Conservation (phyloP, 352 stramenopile genomes). For the Phytophthora sp. region DNA sequence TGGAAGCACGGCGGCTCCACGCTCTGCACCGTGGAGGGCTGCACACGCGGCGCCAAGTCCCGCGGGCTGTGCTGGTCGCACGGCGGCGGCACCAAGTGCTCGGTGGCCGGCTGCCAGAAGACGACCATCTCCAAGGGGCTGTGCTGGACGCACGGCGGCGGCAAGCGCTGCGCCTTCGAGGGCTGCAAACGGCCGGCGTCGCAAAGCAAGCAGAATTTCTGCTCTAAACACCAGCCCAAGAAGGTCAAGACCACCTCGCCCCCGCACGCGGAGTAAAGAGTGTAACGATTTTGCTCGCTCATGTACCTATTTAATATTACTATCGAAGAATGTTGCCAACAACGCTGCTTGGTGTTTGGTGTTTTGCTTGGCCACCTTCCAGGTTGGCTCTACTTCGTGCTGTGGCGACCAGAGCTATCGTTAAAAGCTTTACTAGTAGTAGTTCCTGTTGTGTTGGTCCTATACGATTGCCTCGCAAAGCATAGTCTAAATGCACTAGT, state of each 20-base stretch:
- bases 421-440: too few species aligned
- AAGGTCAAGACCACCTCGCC: neutral
- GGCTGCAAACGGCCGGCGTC: conserved; percentile 55
- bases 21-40: conserved; percentile 55
- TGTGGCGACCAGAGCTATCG: too few species aligned
- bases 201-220: conserved; percentile 37
- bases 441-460: too few species aligned
- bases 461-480: too few species aligned
- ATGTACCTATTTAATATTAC: too few species aligned
- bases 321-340: too few species aligned
- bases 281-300: too few species aligned
- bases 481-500: too few species aligned
- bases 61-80: conserved; percentile 87
- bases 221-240: conserved; percentile 22
- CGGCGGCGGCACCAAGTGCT: conserved; percentile 80
- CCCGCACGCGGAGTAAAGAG: too few species aligned
- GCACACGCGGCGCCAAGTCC: conserved; percentile 74
- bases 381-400: too few species aligned
- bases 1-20: conserved; percentile 37
- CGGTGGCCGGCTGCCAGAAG: conserved; percentile 38
- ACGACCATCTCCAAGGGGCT: conserved; percentile 42
- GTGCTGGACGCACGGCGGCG: conserved; percentile 60
- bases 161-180: conserved; percentile 42
- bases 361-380: too few species aligned
- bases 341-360: too few species aligned